phyloP scores from a whole-genome alignment of 192 early-diverging fungal genomes.

The Backusella circina region DNA sequence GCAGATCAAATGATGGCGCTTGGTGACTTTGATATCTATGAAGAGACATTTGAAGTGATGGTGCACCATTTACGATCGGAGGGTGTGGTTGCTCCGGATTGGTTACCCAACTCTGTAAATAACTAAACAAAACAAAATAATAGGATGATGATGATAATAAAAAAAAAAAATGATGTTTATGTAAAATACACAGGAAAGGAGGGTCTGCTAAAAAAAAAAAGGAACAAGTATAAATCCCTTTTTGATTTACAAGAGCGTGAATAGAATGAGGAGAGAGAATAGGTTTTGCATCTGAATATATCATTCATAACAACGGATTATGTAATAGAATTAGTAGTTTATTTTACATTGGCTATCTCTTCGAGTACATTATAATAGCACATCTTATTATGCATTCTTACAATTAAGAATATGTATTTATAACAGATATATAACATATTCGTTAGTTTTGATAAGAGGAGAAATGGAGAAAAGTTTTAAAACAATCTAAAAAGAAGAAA shows the following conservation, averaged over 20 bases:
- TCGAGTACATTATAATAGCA: no score
- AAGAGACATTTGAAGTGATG: conserved; percentile 64
- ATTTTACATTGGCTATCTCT: no score
- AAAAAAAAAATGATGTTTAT: not conserved
- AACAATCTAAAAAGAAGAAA: not conserved
- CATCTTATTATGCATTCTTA: no score
- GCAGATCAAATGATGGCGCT: conserved; percentile 69
- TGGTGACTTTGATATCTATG: conserved; percentile 65
- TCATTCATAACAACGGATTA: no score
- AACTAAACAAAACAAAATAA: not conserved
- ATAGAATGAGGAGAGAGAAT: no score
- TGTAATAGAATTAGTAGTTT: no score
- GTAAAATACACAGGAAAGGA: no score
- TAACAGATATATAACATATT: not conserved
- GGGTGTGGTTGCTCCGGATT: conserved; percentile 54
- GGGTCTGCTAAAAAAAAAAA: not conserved
- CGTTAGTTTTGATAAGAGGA: not conserved
- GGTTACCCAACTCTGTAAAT: conserved; percentile 41
- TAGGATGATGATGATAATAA: not conserved
- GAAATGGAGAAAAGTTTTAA: not conserved
- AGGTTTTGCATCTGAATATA: no score
- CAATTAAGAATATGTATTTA: no score
- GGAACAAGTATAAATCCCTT: not conserved
- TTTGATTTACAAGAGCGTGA: no score
- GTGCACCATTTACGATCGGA: conserved; percentile 60